Evolutionary conservation across 2,329 filamentous ascomycete genomes (phyloP), one percentile per base, ranked within the genome.

Genomic region (Podosphaera fusca): DNA sequence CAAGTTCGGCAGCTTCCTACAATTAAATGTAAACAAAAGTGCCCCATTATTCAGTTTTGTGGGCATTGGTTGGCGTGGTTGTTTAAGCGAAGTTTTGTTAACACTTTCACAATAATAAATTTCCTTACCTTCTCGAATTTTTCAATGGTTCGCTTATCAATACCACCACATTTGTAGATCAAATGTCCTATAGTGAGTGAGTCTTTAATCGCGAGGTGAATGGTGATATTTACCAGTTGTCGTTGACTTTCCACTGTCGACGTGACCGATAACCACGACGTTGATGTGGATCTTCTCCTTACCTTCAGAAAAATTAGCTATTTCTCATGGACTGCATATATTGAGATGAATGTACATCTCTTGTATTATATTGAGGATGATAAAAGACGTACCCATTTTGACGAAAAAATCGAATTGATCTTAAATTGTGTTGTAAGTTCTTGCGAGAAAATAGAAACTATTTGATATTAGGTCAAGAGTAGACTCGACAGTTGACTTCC

Each of bases 131-230:
- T 98, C 89, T 98, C 92, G 84, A 98, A 98, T 86, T 98, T 98
- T 85, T 98, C 92, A 74, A 98, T 98, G 76, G 90, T 96, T 88
- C 92, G 90, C 82, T 90, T 88, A 87, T 98, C 92, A 73, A 96
- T 98, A 87, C 92, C 92, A 85, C 92, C 92, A 81, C 92, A 96
- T 85, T 98, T 90, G 88, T 96, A 96, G 86, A 98, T 96, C 83
- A 98, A 84, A 80, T 90, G 83, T 75, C 83, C 81, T 69, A 75
- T 85, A 60, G 46, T 56, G 57, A 59, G 38, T 64, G 50, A 66
- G 57, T 63, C 59, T 60, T 42, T n/a, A 34, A 54, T 57, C 57
- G 59, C 55, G 56, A 14, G 30, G n/a, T 46, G 52, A 50, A 29
- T 31, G 35, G 36, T 35, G 42, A 54, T 42, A 66, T 82, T 85